Evolutionary conservation across 1,284 basidiomycete species (phyloP), one percentile per base, ranked within the genome.

Genomic region (Dichomitus squalens): DNA sequence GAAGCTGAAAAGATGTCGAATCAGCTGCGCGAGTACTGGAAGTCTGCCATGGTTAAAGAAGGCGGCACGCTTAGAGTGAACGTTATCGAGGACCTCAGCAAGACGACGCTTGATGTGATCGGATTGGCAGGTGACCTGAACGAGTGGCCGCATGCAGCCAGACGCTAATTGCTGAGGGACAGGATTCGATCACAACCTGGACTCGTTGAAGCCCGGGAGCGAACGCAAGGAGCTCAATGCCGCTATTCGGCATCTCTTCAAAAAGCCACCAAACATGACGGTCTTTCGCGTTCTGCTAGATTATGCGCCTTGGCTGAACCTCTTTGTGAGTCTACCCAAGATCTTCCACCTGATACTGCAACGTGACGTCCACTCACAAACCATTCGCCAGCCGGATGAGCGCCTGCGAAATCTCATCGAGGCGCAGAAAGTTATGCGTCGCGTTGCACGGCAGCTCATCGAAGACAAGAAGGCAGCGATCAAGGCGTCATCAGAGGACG

Each of bases 151-250:
- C 33, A 14, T 16, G 23, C 3, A n/a, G 11, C 20, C 12, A 4
- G 16, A 1, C 6, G 9, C 38, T 40, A 4, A 12, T 29, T 23
- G 7, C 20, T 33, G 12, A 7, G 12, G 5, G 11, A 31, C 29
- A 52, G 50, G 50, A 0, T 86, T 86, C 70, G 76, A 79, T 64
- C 83, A 84, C 65, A 64, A 76, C 12, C 83, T 86, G 66, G 18
- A 52, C 29, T 63, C 63, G 5, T 54, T 68, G 55, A 60, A 43
- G 8, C 39, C 50, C 8, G 23, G 38, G 8, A 66, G 61, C 0
- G 53, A 68, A 18, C 52, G 68, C 0, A 76, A 77, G 65, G 76
- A 78, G 49, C 72, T 84, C 8, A 70, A 67, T 8, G 53, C 64
- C 2, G 77, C 79, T 0, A 75, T 82, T 61, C 67, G 70, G 40